Evolutionary conservation across 2,329 filamentous ascomycete species (phyloP), one percentile per base, ranked within the genome.

Genomic region (Trichoderma atroviride): DNA sequence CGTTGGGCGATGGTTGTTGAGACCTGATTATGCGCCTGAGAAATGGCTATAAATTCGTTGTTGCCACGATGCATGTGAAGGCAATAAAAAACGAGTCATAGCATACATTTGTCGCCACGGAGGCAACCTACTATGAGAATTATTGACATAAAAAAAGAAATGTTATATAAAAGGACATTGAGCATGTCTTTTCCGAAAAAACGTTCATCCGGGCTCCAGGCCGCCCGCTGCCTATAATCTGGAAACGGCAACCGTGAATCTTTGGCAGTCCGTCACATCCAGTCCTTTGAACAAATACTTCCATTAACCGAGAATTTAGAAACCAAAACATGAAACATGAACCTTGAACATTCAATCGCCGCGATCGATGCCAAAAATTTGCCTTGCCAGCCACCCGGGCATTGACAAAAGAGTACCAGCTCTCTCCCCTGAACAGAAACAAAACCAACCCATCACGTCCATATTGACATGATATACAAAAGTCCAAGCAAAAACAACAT

Each of bases 1-100:
- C 24, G 50, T 64, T 64, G 61, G 61, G 61, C 61, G 27, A 29
- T 47, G 43, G 13, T 35, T 55, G 50, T 64, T 56, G 61, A 33
- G 31, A 64, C 61, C 61, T 64, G 29, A 64, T 56, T 4, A 7
- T n/a, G 29, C 4, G 24, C 7, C 22, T 43, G 31, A 43, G 14
- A 35, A 43, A 43, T 29, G 13, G 1, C 27, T 56, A 52, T 56
- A 43, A 31, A 64, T 24, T 43, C 16, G 43, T 50, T 35, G 31
- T 50, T 43, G 22, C 50, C 61, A 53, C 27, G 47, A 31, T 40
- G n/a, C 24, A 31, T 31, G 7, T 13, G 16, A 40, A 24, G 33
- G 47, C 35, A 9, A 35, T 35, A 55, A 29, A 64, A 40, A 43
- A 14, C 29, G n/a, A 43, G 35, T n/a, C 6, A 43, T 47, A 6